Evolutionary conservation across 2,329 filamentous ascomycete genomes (phyloP).

Genomic region (Aspergillus fischeri): DNA sequence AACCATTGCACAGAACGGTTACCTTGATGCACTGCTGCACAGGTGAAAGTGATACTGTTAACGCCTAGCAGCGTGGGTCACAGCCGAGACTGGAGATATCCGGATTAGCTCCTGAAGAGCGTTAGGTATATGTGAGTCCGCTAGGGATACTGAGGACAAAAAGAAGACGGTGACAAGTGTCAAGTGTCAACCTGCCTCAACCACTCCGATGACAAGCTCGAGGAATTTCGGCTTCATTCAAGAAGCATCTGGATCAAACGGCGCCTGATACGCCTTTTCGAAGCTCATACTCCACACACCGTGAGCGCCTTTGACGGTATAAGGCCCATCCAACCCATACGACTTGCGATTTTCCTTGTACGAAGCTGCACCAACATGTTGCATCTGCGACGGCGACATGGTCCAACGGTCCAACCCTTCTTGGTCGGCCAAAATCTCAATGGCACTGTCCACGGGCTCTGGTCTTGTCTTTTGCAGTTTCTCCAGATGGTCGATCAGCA

Average conservation of each 20-base stretch:
- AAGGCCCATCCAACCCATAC: conserved; percentile 14
- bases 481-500: conserved; percentile 13
- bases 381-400: conserved; percentile 22
- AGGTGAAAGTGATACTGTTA: no score
- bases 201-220: neutral
- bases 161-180: neutral
- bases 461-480: conserved; percentile 10
- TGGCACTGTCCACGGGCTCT: conserved; percentile 17
- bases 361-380: conserved; percentile 21
- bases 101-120: no score
- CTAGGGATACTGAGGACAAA: no score
- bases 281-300: conserved; percentile 24
- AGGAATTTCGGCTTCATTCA: neutral
- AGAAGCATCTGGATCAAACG: neutral
- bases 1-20: no score
- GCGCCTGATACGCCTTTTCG: conserved; percentile 12
- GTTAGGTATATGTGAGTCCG: no score
- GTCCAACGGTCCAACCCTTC: conserved; percentile 14
- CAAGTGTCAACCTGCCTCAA: neutral
- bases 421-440: conserved; percentile 16
- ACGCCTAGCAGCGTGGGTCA: no score
- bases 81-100: no score
- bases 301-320: conserved; percentile 18
- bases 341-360: conserved; percentile 19
- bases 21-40: no score